phyloP scores from a whole-genome alignment of 2,329 filamentous ascomycete species.

The Fusarium redolens region DNA sequence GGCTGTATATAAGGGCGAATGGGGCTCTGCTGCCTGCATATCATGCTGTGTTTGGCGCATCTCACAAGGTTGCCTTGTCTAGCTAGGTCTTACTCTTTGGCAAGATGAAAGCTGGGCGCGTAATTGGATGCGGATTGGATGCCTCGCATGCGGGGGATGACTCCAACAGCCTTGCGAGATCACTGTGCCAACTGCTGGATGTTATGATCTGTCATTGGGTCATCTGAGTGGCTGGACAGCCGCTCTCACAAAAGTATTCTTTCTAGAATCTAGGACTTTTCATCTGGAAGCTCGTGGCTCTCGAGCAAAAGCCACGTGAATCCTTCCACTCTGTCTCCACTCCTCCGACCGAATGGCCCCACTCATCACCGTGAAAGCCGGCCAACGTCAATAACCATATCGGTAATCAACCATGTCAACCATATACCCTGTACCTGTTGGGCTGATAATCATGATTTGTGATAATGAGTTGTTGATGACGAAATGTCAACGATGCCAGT shows the following conservation, averaged over 20 bases:
- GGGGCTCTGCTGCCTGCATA: background rate
- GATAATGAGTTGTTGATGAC: background rate
- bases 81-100: background rate
- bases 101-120: background rate
- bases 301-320: background rate
- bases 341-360: background rate
- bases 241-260: background rate
- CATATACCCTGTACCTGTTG: background rate
- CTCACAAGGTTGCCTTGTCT: background rate
- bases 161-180: background rate
- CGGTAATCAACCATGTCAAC: background rate
- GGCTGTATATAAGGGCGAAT: background rate
- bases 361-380: background rate
- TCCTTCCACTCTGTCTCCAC: background rate
- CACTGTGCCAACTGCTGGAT: background rate
- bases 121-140: background rate
- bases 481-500: background rate
- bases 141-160: background rate
- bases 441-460: background rate
- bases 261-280: background rate
- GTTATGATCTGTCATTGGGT: background rate
- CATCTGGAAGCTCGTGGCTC: background rate
- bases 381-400: background rate
- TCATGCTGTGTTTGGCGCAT: background rate
- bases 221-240: background rate